Percentiles rank a stretch among this genome's conserved stretches.
phyloP scores from a whole-genome alignment of 257 asterid species.

The Scutellaria barbata region DNA sequence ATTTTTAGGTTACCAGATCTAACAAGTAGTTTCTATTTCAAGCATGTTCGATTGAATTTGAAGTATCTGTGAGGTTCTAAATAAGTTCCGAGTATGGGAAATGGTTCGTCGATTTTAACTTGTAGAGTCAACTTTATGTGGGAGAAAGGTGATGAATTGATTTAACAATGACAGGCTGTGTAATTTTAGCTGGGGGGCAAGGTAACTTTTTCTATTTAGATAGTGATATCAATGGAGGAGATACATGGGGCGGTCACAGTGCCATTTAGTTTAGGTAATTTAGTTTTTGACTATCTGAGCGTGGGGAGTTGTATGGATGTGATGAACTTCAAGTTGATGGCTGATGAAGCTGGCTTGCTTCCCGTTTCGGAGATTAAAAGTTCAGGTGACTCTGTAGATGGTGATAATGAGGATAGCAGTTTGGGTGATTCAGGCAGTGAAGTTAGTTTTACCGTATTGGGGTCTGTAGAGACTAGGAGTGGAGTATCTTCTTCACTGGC shows the following conservation, averaged over 20 bases:
- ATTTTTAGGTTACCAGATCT: slow-evolving; percentile 58
- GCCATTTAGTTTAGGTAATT: slow-evolving; percentile 67
- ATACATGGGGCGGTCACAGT: slow-evolving; percentile 53
- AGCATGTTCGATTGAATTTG: slow-evolving; percentile 31
- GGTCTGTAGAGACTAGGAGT: slow-evolving; percentile 35
- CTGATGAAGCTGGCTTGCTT: slow-evolving; percentile 40
- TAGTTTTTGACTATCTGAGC: slow-evolving; percentile 41
- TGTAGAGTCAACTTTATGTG: slow-evolving; percentile 36
- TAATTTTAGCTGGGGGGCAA: slow-evolving; percentile 47
- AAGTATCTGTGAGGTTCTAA: slow-evolving; percentile 31
- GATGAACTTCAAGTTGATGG: slow-evolving; percentile 50
- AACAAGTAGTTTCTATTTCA: slow-evolving; percentile 39
- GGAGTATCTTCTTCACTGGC: slow-evolving; percentile 39
- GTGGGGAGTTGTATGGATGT: slow-evolving; percentile 50
- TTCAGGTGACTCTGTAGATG: slow-evolving; percentile 41
- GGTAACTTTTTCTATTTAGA: slow-evolving; percentile 48
- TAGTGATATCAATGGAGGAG: slow-evolving; percentile 62
- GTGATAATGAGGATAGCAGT: slow-evolving; percentile 43
- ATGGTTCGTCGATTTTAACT: slow-evolving; percentile 36
- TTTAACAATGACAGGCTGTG: slow-evolving; percentile 63
- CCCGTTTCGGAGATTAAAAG: slow-evolving; percentile 43
- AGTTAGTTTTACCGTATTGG: slow-evolving; percentile 38
- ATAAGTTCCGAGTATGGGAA: slow-evolving; percentile 45
- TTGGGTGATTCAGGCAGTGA: slow-evolving; percentile 47
- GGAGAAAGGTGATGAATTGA: slow-evolving; percentile 48